Conservation (phyloP, 2,329 filamentous ascomycete genomes). For the Aschersonia sp. region DNA sequence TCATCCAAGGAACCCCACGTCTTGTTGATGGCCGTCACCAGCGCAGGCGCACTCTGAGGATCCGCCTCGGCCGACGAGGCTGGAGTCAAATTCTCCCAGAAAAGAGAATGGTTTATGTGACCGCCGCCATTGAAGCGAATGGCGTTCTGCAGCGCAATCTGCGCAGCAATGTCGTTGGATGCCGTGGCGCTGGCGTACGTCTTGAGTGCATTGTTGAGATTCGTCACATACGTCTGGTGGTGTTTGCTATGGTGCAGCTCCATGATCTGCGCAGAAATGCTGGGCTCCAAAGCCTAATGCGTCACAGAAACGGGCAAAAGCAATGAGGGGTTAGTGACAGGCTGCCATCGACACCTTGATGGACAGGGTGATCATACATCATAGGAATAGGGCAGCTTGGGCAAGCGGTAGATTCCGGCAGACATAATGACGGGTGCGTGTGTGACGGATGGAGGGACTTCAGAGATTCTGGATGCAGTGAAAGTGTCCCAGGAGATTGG, state of each 20-base stretch:
- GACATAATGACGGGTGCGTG: constrained; percentile 15
- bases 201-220: constrained; percentile 53
- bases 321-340: constrained; percentile 26
- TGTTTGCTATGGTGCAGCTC: constrained; percentile 68
- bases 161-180: constrained; percentile 43
- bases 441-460: background rate
- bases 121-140: constrained; percentile 86
- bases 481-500: background rate
- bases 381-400: constrained; percentile 53
- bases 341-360: constrained; percentile 2
- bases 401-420: constrained; percentile 39
- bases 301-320: background rate
- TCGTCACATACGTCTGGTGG: constrained; percentile 65
- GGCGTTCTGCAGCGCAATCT: constrained; percentile 52
- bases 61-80: constrained; percentile 41
- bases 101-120: constrained; percentile 85
- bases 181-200: constrained; percentile 41
- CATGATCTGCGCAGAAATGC: constrained; percentile 69
- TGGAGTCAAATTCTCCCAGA: constrained; percentile 74
- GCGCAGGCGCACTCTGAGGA: constrained; percentile 30
- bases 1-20: constrained; percentile 54
- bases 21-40: constrained; percentile 44
- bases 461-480: background rate
- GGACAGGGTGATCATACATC: constrained; percentile 33
- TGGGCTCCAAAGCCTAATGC: constrained; percentile 51